Percentiles rank a stretch among this genome's conserved stretches.
Conservation (phyloP, 805 yeast genomes). For the Metschnikowia baotianmanensis region DNA sequence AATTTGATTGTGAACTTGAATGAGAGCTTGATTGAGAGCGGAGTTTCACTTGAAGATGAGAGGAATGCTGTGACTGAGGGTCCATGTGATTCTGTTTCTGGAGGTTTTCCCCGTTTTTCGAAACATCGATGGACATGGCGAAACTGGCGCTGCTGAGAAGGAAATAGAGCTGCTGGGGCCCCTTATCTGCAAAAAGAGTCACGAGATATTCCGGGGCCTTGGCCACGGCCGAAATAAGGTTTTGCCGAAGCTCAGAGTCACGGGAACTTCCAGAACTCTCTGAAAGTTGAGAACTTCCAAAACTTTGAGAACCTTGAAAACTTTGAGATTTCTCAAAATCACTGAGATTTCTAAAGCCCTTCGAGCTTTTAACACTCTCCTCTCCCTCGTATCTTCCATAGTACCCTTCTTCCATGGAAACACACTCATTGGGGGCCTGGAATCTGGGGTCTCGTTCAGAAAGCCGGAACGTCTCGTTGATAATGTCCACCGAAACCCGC, state of each 20-base stretch:
- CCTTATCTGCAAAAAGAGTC: conserved; percentile 12
- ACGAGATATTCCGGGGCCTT: conserved; percentile 16
- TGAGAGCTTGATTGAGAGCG: no score
- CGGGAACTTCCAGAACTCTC: no score
- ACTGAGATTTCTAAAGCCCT: no score
- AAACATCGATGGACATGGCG: background rate
- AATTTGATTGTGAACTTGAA: no score
- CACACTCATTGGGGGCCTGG: conserved; percentile 23
- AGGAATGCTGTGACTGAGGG: no score
- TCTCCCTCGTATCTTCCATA: no score
- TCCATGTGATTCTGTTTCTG: no score
- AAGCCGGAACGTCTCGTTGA: conserved; percentile 30
- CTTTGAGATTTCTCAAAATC: no score
- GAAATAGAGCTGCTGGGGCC: conserved; percentile 15
- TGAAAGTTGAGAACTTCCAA: no score
- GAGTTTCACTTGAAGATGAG: no score
- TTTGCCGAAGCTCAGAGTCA: conserved; percentile 8
- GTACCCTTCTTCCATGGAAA: conserved; percentile 3
- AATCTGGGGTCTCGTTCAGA: conserved; percentile 20
- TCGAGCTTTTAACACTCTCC: no score
- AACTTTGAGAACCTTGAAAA: no score
- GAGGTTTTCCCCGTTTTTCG: background rate
- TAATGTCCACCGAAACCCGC: conserved; percentile 30
- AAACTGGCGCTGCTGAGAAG: conserved; percentile 7
- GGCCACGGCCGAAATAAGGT: conserved; percentile 11